Evolutionary conservation across 2,329 filamentous ascomycete genomes (phyloP).

Genomic region (Elsinoe australis): DNA sequence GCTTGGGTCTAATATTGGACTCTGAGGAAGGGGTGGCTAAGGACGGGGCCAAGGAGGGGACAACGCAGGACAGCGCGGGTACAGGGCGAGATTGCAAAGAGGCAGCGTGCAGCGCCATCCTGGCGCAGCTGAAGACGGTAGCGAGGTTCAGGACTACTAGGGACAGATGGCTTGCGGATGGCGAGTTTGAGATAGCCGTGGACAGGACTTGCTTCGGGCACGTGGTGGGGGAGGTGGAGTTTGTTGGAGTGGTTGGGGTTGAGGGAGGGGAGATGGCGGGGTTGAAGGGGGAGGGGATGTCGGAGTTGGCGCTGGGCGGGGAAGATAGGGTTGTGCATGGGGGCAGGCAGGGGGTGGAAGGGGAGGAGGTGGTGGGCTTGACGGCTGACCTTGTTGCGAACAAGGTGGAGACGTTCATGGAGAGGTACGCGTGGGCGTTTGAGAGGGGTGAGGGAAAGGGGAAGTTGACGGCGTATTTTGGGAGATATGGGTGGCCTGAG

Average conservation of each 20-base stretch:
- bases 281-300: background rate
- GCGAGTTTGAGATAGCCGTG: constrained; percentile 2
- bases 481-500: background rate
- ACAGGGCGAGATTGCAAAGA: too few species aligned
- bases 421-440: constrained; percentile 9
- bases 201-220: constrained; percentile 13
- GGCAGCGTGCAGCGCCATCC: too few species aligned
- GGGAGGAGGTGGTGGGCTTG: background rate
- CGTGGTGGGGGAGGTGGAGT: constrained; percentile 4
- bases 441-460: background rate
- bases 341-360: background rate
- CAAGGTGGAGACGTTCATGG: constrained; percentile 2
- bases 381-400: background rate
- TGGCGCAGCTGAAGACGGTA: background rate
- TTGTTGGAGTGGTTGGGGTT: background rate
- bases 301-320: background rate
- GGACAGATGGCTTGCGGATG: constrained; percentile 4
- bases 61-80: too few species aligned
- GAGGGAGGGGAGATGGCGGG: background rate
- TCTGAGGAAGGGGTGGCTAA: background rate
- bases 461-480: constrained; percentile 6
- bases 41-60: too few species aligned
- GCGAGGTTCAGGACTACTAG: constrained; percentile 6
- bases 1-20: background rate
- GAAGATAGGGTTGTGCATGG: background rate